These are phyloP conservation scores for Lentinula novae-zelandiae DNA, from an alignment of 1,284 basidiomycete genomes.

Conservation along the genomic window DNA sequence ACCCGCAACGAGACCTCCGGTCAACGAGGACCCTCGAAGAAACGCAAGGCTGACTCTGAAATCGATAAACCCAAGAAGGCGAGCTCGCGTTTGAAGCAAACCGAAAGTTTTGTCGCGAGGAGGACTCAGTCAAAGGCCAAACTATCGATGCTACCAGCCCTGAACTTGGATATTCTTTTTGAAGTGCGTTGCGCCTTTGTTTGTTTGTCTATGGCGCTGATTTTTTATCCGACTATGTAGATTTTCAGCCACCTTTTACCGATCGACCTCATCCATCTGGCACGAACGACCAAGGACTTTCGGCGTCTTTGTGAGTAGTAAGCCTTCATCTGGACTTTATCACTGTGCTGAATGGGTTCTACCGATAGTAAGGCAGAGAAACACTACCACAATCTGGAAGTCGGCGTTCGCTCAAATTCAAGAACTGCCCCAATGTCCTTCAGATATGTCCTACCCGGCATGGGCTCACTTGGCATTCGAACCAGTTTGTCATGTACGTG, in stretches of 20 bases:
- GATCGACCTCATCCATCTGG: conserved; percentile 6
- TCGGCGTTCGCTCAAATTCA: conserved; percentile 16
- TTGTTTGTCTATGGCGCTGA: neutral
- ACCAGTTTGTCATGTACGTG: conserved; percentile 23
- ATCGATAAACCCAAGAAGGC: neutral
- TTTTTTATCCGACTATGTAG: neutral
- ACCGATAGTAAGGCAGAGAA: conserved; percentile 11
- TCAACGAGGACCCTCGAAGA: neutral
- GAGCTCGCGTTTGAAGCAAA: neutral
- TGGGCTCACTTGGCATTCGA: conserved; percentile 24
- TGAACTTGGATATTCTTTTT: conserved; percentile 8
- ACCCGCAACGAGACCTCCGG: neutral
- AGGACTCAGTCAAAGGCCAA: conserved; percentile 1
- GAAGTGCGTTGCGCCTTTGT: neutral
- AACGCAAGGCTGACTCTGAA: neutral
- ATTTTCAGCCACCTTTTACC: conserved; percentile 5
- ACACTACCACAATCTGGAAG: conserved; percentile 19
- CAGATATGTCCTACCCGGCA: conserved; percentile 22
- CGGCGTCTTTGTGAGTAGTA: conserved; percentile 5
- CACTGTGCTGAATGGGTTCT: neutral
- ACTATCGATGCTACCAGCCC: neutral
- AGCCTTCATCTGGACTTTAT: neutral
- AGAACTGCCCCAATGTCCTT: conserved; percentile 19
- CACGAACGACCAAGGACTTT: conserved; percentile 12
- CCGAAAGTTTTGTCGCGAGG: neutral